Conservation (phyloP, 2,329 filamentous ascomycete genomes). For the Periconia sp. region DNA sequence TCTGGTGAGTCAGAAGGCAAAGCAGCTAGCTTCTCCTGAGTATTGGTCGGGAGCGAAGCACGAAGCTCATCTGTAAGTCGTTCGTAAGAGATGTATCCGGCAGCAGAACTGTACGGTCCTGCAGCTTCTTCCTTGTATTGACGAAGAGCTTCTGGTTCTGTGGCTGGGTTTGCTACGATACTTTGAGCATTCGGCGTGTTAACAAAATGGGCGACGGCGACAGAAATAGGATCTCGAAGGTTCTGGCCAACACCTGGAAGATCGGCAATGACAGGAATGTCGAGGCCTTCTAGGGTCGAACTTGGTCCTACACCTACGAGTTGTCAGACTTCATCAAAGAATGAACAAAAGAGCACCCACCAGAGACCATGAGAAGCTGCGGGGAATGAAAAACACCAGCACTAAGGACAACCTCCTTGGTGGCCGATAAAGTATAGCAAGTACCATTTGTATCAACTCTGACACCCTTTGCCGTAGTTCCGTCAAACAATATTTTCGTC, state of each 20-base stretch:
- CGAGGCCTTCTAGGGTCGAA: conserved; percentile 55
- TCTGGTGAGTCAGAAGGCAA: conserved; percentile 33
- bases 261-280: conserved; percentile 60
- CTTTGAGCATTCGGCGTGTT: conserved; percentile 9
- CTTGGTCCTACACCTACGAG: conserved; percentile 64
- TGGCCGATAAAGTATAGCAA: background rate
- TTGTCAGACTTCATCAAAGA: conserved; percentile 55
- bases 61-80: conserved; percentile 14
- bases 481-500: conserved; percentile 2
- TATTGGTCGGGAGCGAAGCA: conserved; percentile 13
- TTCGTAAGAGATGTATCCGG: conserved; percentile 2
- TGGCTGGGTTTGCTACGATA: conserved; percentile 11
- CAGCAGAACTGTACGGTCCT: conserved; percentile 5
- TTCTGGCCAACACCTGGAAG: conserved; percentile 67
- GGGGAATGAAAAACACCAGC: conserved; percentile 39
- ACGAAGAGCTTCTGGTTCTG: conserved; percentile 14
- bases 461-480: conserved; percentile 2
- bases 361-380: conserved; percentile 15
- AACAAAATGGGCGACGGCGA: conserved; percentile 10
- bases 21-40: conserved; percentile 7
- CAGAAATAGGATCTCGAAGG: conserved; percentile 57
- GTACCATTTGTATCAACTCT: background rate
- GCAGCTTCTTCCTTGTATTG: conserved; percentile 14
- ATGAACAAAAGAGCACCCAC: conserved; percentile 2
- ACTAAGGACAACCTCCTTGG: conserved; percentile 16